A percentile compares a stretch with the other conserved stretches of the same genome.
These are phyloP conservation scores for Rhodocollybia butyracea DNA, from an alignment of 768 basidiomycete species.

Conservation along the genomic window DNA sequence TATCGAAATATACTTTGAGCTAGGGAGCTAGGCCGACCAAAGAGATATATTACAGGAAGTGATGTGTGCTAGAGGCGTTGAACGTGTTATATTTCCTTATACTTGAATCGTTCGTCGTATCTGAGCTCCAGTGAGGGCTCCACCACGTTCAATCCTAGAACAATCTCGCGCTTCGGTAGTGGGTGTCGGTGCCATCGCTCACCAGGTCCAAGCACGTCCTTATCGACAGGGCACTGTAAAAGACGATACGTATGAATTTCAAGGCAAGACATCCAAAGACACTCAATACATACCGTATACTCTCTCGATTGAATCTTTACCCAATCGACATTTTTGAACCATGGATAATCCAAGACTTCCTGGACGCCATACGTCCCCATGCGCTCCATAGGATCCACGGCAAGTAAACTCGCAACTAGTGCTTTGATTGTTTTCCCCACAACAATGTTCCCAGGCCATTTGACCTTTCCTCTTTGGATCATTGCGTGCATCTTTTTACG, in stretches of 20 bases:
- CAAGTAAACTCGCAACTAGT: conserved; percentile 40
- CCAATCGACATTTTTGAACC: conserved; percentile 48
- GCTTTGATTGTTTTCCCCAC: conserved; percentile 39
- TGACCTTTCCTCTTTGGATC: conserved; percentile 24
- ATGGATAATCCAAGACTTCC: conserved; percentile 40
- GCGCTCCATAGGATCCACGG: conserved; percentile 30
- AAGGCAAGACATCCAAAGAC: neutral
- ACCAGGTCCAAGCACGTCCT: conserved; percentile 35
- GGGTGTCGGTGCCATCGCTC: conserved; percentile 34
- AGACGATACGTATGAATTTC: neutral
- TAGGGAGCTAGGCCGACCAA: too few relatives aligned
- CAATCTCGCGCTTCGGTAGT: conserved; percentile 30
- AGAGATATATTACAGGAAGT: too few relatives aligned
- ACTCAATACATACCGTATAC: conserved; percentile 38
- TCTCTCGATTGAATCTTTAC: conserved; percentile 36
- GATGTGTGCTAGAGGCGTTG: too few relatives aligned
- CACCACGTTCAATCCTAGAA: conserved; percentile 38
- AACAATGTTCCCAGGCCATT: conserved; percentile 34
- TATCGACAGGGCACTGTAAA: conserved; percentile 1
- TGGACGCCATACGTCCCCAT: conserved; percentile 32
- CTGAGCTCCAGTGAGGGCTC: conserved; percentile 29
- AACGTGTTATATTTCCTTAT: neutral
- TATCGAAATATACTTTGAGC: too few relatives aligned
- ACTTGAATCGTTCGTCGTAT: conserved; percentile 32
- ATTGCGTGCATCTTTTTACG: conserved; percentile 24